A percentile compares a stretch with the other conserved stretches of the same genome.
phyloP scores from a whole-genome alignment of 345 rosid species.

The Lepidium aucheri region DNA sequence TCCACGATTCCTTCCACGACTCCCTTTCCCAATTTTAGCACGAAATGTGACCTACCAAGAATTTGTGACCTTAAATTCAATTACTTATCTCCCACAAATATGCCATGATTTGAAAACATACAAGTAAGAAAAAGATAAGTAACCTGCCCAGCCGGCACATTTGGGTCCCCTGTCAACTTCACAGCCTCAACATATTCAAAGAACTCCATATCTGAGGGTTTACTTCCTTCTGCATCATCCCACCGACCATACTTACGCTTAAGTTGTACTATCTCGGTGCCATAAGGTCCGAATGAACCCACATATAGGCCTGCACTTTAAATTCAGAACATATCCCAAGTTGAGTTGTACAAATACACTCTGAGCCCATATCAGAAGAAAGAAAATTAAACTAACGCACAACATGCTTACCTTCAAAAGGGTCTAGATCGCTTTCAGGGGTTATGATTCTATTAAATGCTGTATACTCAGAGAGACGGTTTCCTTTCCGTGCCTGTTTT shows the following conservation, averaged over 20 bases:
- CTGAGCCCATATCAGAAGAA: background rate
- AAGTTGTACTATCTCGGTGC: constrained; percentile 87
- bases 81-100: background rate
- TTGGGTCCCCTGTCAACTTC: constrained; percentile 96
- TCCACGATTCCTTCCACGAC: constrained; percentile 51
- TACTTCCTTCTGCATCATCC: constrained; percentile 44
- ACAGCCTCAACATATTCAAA: constrained; percentile 96
- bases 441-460: constrained; percentile 59
- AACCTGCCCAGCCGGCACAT: constrained; percentile 98
- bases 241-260: constrained; percentile 86
- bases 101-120: background rate
- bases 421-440: constrained; percentile 62
- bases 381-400: background rate
- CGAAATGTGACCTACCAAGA: constrained; percentile 84
- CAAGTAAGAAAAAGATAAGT: background rate
- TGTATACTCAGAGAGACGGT: constrained; percentile 58
- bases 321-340: constrained; percentile 5
- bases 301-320: constrained; percentile 68
- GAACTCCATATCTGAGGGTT: constrained; percentile 61
- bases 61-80: background rate
- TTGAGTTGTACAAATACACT: constrained; percentile 1
- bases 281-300: constrained; percentile 95
- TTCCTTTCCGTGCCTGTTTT: constrained; percentile 66
- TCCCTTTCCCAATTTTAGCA: constrained; percentile 80
- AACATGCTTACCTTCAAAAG: constrained; percentile 61